Percentiles rank a stretch among this genome's conserved stretches.
Conservation (phyloP, 2,329 filamentous ascomycete species). For the Claviceps purpurea region DNA sequence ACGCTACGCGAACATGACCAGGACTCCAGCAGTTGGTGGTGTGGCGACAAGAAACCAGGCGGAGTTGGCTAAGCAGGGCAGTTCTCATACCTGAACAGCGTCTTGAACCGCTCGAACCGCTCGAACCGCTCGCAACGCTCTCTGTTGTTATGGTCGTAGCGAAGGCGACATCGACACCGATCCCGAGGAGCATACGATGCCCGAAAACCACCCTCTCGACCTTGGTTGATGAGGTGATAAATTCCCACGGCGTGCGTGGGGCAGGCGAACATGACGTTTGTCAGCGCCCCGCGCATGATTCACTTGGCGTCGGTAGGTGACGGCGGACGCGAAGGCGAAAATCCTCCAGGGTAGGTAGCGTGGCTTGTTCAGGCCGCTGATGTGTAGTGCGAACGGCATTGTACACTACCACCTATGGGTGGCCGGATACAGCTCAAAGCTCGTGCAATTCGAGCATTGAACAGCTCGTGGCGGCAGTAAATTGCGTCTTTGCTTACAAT, state of each 20-base stretch:
- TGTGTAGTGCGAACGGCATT: not conserved
- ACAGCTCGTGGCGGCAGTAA: no score
- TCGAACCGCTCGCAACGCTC: not conserved
- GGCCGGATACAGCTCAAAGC: no score
- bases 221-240: not conserved
- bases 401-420: not conserved
- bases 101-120: not conserved
- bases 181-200: not conserved
- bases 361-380: not conserved
- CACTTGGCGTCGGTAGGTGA: not conserved
- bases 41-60: not conserved
- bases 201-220: not conserved
- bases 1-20: not conserved
- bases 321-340: not conserved
- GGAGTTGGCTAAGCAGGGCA: not conserved
- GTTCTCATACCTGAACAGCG: not conserved
- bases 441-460: no score
- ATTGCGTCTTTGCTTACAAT: no score
- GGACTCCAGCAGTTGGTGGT: not conserved
- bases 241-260: not conserved
- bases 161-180: not conserved
- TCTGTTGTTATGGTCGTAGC: not conserved
- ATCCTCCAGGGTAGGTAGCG: not conserved
- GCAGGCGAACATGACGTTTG: slow-evolving; percentile 5
- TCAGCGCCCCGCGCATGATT: slow-evolving; percentile 2